Evolutionary conservation across 441 rosid genomes (phyloP).

Genomic region (Euphorbia celastroides): DNA sequence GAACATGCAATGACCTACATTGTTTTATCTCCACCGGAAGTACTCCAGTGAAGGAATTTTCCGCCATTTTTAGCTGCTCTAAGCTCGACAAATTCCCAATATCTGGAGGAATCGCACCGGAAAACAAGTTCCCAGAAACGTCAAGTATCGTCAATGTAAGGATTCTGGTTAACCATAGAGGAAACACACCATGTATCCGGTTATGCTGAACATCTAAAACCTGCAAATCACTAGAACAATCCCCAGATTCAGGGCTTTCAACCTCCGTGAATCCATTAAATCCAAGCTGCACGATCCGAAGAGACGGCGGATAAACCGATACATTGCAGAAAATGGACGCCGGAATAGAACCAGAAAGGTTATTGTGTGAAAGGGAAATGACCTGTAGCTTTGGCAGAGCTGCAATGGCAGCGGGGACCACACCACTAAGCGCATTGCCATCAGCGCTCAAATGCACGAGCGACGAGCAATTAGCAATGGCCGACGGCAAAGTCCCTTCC

Average conservation of each 20-base stretch:
- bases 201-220: constrained; percentile 64
- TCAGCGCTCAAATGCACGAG: constrained; percentile 72
- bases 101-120: constrained; percentile 57
- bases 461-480: constrained; percentile 74
- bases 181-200: constrained; percentile 48
- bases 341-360: constrained; percentile 65
- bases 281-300: constrained; percentile 60
- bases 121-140: constrained; percentile 60
- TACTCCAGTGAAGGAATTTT: constrained; percentile 56
- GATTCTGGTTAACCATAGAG: constrained; percentile 54
- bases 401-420: constrained; percentile 71
- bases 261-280: constrained; percentile 47
- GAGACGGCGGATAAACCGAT: constrained; percentile 40
- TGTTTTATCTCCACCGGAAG: constrained; percentile 60
- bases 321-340: constrained; percentile 63
- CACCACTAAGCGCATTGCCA: constrained; percentile 65
- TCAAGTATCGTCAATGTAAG: constrained; percentile 45
- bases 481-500: constrained; percentile 82
- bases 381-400: constrained; percentile 64
- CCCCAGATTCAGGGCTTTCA: constrained; percentile 37
- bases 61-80: constrained; percentile 58
- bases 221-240: constrained; percentile 51
- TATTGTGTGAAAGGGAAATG: constrained; percentile 54
- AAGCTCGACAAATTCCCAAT: constrained; percentile 51
- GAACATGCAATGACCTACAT: constrained; percentile 52